A percentile compares a stretch with the other conserved stretches of the same genome.
Conservation (phyloP, 805 yeast genomes). For the Zygotorulaspora chibaensis region DNA sequence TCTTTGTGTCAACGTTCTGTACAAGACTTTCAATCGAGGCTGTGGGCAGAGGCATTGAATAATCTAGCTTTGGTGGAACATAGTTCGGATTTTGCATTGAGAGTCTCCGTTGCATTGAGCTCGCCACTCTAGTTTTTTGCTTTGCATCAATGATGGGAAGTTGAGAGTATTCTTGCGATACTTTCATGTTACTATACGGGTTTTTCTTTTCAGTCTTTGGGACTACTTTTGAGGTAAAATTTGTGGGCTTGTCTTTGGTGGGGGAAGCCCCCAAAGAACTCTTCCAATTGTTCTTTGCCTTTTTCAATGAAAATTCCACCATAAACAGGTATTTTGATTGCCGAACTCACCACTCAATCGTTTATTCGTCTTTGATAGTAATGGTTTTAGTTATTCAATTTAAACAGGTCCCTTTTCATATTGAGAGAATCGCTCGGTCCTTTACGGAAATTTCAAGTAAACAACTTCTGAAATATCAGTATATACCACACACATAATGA, state of each 20-base stretch:
- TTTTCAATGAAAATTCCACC: conserved; percentile 36
- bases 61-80: conserved; percentile 30
- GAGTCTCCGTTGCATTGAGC: conserved; percentile 43
- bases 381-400: not conserved
- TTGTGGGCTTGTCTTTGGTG: conserved; percentile 11
- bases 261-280: conserved; percentile 15
- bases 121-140: conserved; percentile 38
- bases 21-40: conserved; percentile 2
- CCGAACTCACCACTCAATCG: not conserved
- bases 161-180: conserved; percentile 14
- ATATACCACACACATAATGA: too few species aligned
- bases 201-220: conserved; percentile 13
- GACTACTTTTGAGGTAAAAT: conserved; percentile 15
- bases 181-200: conserved; percentile 23
- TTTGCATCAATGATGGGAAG: conserved; percentile 36
- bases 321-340: conserved; percentile 11
- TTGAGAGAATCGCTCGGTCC: too few species aligned
- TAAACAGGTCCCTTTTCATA: not conserved
- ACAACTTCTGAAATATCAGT: too few species aligned
- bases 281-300: conserved; percentile 32
- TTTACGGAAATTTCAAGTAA: too few species aligned
- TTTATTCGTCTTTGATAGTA: not conserved
- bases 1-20: conserved; percentile 2
- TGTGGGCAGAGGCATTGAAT: conserved; percentile 30
- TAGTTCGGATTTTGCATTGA: conserved; percentile 38